Conservation (phyloP, 179 eudicot species). For the Silene coronaria region DNA sequence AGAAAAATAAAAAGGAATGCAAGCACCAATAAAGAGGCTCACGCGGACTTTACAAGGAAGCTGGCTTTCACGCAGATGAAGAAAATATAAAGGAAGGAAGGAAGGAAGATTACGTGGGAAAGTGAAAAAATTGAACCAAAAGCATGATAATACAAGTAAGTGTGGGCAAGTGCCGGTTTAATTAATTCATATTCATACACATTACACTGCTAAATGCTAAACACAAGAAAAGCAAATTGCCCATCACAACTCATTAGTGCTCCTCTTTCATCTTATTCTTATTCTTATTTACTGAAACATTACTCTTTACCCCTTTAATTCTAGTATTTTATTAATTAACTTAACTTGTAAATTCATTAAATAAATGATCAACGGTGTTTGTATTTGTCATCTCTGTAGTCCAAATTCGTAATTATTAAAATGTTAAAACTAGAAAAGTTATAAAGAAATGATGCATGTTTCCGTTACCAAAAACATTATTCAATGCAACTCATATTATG, state of each 20-base stretch:
- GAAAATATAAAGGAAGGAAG: neutral
- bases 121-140: neutral
- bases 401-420: no score
- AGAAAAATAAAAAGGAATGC: neutral
- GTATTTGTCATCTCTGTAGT: no score
- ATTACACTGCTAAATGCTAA: neutral
- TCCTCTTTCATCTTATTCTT: neutral
- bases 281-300: neutral
- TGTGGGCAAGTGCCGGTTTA: neutral
- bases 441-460: no score
- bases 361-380: no score
- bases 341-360: no score
- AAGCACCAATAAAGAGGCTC: neutral
- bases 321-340: no score
- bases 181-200: neutral
- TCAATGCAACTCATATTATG: no score
- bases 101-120: neutral
- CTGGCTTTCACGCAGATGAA: neutral
- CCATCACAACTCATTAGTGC: slow-evolving; percentile 3
- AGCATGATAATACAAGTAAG: neutral
- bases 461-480: no score
- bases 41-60: neutral
- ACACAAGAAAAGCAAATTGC: slow-evolving; percentile 19
- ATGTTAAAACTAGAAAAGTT: no score
- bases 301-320: neutral